Conservation (phyloP, 305 asterid species). For the Salvia sclarea region DNA sequence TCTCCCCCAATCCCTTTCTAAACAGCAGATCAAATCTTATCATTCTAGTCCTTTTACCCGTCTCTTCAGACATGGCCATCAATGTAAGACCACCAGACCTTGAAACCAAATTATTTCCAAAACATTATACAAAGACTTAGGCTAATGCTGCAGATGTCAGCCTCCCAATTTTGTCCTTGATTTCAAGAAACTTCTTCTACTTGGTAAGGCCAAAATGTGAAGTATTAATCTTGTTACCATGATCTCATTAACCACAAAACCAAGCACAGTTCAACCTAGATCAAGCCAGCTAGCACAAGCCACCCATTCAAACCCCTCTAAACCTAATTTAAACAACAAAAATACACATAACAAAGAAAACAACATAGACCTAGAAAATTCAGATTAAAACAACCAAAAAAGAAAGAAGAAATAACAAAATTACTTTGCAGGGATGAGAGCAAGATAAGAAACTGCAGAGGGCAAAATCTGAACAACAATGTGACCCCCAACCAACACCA, state of each 20-base stretch:
- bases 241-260: constrained; percentile 7
- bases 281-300: not conserved
- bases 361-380: not conserved
- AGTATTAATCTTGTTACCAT: not conserved
- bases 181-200: not conserved
- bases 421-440: constrained; percentile 97
- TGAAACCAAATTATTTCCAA: not conserved
- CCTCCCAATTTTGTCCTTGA: not conserved
- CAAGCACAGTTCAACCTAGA: constrained; percentile 9
- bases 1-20: not conserved
- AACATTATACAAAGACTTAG: not conserved
- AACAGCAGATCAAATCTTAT: not conserved
- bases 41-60: not conserved
- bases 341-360: not conserved
- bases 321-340: not conserved
- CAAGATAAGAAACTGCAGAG: constrained; percentile 73
- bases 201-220: not conserved
- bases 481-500: constrained; percentile 80
- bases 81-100: constrained; percentile 11
- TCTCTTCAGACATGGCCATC: not conserved
- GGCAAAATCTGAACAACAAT: constrained; percentile 81
- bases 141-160: constrained; percentile 1
- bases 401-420: not conserved
- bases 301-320: not conserved
- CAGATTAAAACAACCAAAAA: not conserved